A percentile compares a stretch with the other conserved stretches of the same genome.
These are phyloP conservation scores for Globisporangium rhizosaccharum DNA, from an alignment of 352 stramenopile species.

Conservation along the genomic window DNA sequence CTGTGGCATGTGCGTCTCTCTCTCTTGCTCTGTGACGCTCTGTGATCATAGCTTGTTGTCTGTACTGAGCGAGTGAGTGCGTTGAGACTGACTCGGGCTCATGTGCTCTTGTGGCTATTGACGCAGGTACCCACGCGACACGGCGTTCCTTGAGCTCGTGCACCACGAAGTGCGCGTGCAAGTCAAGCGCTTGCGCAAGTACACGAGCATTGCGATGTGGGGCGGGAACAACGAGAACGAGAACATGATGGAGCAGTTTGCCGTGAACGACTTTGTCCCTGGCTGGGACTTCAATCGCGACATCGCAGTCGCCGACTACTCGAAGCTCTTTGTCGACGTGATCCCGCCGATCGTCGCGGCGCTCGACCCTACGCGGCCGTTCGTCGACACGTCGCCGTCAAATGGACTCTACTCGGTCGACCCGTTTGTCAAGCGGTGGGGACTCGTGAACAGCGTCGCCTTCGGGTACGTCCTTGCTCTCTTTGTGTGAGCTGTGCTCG, in stretches of 20 bases:
- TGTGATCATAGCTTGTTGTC: background rate
- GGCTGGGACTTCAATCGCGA: conserved; percentile 62
- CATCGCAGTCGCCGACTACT: conserved; percentile 72
- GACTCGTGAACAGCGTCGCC: conserved; percentile 41
- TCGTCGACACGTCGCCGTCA: conserved; percentile 85
- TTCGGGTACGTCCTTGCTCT: conserved; percentile 34
- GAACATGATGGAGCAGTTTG: conserved; percentile 83
- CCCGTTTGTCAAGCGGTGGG: conserved; percentile 83
- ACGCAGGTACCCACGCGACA: conserved; percentile 47
- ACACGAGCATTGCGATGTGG: conserved; percentile 85
- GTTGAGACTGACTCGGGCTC: background rate
- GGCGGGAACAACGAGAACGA: conserved; percentile 90
- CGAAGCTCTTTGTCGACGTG: conserved; percentile 75
- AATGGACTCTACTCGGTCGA: conserved; percentile 75
- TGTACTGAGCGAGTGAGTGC: background rate
- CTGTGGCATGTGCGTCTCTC: conserved; percentile 63
- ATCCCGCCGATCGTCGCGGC: conserved; percentile 47
- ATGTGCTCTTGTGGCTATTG: background rate
- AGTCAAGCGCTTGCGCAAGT: conserved; percentile 59
- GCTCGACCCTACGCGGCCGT: conserved; percentile 52
- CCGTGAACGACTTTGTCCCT: conserved; percentile 47
- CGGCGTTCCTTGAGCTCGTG: conserved; percentile 50
- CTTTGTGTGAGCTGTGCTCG: background rate
- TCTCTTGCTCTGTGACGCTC: background rate
- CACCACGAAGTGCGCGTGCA: conserved; percentile 57